Percentiles rank a stretch among this genome's conserved stretches.
Evolutionary conservation across 1,139 yeast genomes (phyloP).

Genomic region (Kodamaea arcana): DNA sequence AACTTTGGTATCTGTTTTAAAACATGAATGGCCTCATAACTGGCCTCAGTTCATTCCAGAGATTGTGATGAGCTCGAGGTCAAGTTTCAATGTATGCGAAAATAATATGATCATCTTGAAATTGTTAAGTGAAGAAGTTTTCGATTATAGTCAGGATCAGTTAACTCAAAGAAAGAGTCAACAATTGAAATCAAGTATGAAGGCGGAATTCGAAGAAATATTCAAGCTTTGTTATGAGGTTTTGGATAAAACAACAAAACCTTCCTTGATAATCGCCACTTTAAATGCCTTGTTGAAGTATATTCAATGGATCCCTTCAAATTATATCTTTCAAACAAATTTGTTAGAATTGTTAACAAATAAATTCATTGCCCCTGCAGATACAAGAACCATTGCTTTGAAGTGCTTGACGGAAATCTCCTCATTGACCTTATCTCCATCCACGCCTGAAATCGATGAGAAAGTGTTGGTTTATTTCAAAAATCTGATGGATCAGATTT

Average conservation of each 20-base stretch:
- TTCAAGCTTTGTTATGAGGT: conserved; percentile 92
- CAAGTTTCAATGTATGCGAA: conserved; percentile 91
- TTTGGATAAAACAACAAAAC: conserved; percentile 78
- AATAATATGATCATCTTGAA: conserved; percentile 92
- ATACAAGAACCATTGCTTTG: conserved; percentile 78
- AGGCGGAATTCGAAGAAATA: conserved; percentile 87
- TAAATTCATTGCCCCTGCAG: conserved; percentile 73
- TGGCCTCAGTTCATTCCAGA: conserved; percentile 99
- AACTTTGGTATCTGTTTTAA: conserved; percentile 87
- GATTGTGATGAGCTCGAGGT: conserved; percentile 76
- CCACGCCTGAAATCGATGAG: conserved; percentile 54
- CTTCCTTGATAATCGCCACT: conserved; percentile 81
- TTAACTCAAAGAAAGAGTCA: conserved; percentile 94
- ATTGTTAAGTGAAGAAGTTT: conserved; percentile 89
- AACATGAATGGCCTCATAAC: conserved; percentile 98
- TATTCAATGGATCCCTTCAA: conserved; percentile 91
- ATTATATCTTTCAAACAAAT: conserved; percentile 85
- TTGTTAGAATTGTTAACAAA: conserved; percentile 66
- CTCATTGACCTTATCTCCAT: conserved; percentile 46
- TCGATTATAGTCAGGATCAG: conserved; percentile 90
- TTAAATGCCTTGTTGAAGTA: conserved; percentile 78
- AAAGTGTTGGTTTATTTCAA: conserved; percentile 71
- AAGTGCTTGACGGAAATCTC: conserved; percentile 93
- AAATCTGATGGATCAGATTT: conserved; percentile 68
- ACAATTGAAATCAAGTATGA: conserved; percentile 76